Base-by-base conservation (phyloP, 306 rosid species). In the Hylodesmum podocarpum region DNA sequence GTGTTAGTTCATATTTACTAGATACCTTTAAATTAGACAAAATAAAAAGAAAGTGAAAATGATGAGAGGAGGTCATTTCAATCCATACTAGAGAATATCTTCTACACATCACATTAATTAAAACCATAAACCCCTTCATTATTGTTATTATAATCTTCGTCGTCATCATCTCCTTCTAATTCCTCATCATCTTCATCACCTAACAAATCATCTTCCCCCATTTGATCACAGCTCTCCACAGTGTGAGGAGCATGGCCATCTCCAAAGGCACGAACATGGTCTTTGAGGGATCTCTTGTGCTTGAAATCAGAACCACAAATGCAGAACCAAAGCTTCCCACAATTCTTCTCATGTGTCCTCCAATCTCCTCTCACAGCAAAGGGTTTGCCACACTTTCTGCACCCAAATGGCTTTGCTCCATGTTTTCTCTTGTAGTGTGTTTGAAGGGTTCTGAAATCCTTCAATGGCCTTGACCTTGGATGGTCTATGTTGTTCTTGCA, bases 321-420 rank as follows among this genome's bases (percentile, higher is more conserved):
- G 47, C 98, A 94, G 63, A 94, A 94, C 98, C 98, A 94, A 29
- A 94, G 93, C 82, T 84, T 91, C 1, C 98, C 98, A 15, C 98
- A 94, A 27, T 94, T 94, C 83, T 94, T 94, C 92, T 94, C 98
- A 21, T 94, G 98, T 0, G 98, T 94, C 78, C 97, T 80, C 97
- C 98, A 95, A 57, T 95, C 98, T 0, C 98, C 98, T 27, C 98
- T 19, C 0, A 95, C 97, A 0, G 98, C 97, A 31, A 95, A 95
- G 0, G 88, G 86, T 74, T 95, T 95, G 10, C 88, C 91, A 29
- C 98, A 95, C 73, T 95, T 95, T 22, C 96, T 72, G 75, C 98
- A 95, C 0, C 83, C 90, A 14, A 90, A 95, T 0, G 98, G 97
- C 85, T 95, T 94, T 0, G 96, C 83, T 0, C 98, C 98, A 39